Conservation (phyloP, 805 yeast genomes). For the Candida nemodendra region DNA sequence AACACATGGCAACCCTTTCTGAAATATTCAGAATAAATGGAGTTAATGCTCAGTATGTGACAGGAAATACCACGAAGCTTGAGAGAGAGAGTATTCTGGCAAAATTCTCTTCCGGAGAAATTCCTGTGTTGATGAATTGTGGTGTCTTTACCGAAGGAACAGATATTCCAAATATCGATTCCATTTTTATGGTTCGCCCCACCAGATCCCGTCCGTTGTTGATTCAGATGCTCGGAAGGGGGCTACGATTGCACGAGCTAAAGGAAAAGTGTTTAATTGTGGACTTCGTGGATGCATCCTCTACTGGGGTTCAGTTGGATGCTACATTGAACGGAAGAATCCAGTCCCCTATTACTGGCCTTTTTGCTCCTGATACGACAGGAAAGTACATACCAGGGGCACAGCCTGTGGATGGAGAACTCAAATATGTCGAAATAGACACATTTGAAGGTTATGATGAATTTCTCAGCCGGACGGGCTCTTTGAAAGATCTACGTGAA, state of each 20-base stretch:
- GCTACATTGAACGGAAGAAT: constrained; percentile 25
- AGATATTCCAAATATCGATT: constrained; percentile 86
- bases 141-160: constrained; percentile 94
- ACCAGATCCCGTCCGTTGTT: constrained; percentile 70
- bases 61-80: constrained; percentile 57
- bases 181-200: constrained; percentile 75
- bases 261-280: constrained; percentile 71
- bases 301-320: constrained; percentile 27
- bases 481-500: constrained; percentile 7
- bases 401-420: constrained; percentile 12
- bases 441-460: constrained; percentile 30
- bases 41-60: constrained; percentile 66
- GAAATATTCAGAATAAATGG: constrained; percentile 55
- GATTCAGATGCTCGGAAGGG: constrained; percentile 90
- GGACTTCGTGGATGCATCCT: constrained; percentile 69
- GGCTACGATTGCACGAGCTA: constrained; percentile 60
- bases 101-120: constrained; percentile 59
- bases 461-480: constrained; percentile 19
- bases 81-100: constrained; percentile 52
- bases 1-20: constrained; percentile 59
- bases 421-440: constrained; percentile 29
- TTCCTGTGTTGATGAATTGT: constrained; percentile 81
- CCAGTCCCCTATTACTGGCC: constrained; percentile 8
- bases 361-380: constrained; percentile 13
- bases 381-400: neutral